These are phyloP conservation scores for Mesembryanthemum crystallinum DNA, from an alignment of 148 eudicot genomes.

Conservation along the genomic window DNA sequence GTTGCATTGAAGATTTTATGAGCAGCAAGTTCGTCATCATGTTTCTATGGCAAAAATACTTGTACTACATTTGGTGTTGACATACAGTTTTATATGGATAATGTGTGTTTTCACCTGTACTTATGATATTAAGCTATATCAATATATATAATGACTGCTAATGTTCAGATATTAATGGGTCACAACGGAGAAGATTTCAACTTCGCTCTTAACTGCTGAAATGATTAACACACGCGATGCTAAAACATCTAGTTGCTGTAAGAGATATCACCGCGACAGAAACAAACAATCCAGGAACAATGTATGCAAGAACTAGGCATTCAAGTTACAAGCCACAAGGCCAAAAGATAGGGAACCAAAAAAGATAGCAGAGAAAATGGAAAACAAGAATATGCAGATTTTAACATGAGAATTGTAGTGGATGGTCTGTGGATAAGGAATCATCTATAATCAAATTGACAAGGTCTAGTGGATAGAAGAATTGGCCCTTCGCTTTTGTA, in stretches of 20 bases:
- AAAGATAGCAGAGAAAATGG: background rate
- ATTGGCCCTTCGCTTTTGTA: slow-evolving; percentile 18
- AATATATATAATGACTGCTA: no score
- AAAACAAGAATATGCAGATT: slow-evolving; percentile 6
- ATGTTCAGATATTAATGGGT: no score
- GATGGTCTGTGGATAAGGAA: slow-evolving; percentile 17
- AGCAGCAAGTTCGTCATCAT: no score
- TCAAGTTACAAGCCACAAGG: background rate
- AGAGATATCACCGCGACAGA: no score
- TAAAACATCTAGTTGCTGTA: no score
- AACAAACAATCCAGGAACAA: no score
- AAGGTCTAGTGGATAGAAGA: slow-evolving; percentile 16
- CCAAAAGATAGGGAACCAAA: background rate
- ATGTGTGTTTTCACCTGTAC: background rate
- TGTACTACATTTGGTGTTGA: background rate
- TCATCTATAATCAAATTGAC: background rate
- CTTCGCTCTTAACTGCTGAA: no score
- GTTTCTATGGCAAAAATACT: no score
- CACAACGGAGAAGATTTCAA: no score
- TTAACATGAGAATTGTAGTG: background rate
- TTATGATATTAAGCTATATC: no score
- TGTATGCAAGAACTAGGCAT: background rate
- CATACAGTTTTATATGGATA: background rate
- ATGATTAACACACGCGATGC: no score
- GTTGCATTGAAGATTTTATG: no score